Percentiles rank a stretch among this genome's conserved stretches.
Evolutionary conservation across 257 asterid genomes (phyloP).

Genomic region (Solanum medicagineum): DNA sequence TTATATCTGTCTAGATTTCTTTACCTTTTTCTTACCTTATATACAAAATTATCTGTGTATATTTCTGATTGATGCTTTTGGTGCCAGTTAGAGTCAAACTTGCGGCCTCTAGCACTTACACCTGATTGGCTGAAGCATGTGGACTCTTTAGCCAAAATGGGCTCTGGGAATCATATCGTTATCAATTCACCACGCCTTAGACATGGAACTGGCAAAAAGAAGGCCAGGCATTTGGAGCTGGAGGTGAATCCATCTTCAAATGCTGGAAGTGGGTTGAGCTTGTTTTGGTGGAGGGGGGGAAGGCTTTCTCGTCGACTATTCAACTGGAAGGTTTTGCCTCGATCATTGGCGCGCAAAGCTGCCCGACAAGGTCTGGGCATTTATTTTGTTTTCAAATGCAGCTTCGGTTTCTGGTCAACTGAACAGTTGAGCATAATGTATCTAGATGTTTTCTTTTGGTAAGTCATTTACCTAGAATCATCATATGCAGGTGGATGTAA

Average conservation of each 20-base stretch:
- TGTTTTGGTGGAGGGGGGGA: constrained; percentile 99
- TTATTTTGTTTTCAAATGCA: constrained; percentile 1
- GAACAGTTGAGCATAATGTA: constrained; percentile 8
- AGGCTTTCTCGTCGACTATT: constrained; percentile 69
- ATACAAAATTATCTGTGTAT: neutral
- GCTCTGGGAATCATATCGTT: constrained; percentile 62
- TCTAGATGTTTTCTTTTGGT: neutral
- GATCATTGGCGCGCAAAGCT: constrained; percentile 72
- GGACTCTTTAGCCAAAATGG: constrained; percentile 64
- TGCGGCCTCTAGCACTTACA: constrained; percentile 65
- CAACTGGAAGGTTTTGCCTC: constrained; percentile 77
- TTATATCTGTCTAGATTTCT: neutral
- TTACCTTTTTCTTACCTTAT: neutral
- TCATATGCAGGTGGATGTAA: constrained; percentile 60
- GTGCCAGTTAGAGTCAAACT: constrained; percentile 79
- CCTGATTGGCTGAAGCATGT: constrained; percentile 80
- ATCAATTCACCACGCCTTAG: constrained; percentile 43
- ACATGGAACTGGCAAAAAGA: constrained; percentile 52
- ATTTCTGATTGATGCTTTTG: constrained; percentile 11
- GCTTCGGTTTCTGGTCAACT: constrained; percentile 2
- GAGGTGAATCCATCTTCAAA: constrained; percentile 38
- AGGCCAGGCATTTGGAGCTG: constrained; percentile 33
- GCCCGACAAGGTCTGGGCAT: constrained; percentile 74
- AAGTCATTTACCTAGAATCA: constrained; percentile 5
- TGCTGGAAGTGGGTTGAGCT: constrained; percentile 51